phyloP scores from a whole-genome alignment of 345 rosid genomes.

The Eucalyptus dawsonii region DNA sequence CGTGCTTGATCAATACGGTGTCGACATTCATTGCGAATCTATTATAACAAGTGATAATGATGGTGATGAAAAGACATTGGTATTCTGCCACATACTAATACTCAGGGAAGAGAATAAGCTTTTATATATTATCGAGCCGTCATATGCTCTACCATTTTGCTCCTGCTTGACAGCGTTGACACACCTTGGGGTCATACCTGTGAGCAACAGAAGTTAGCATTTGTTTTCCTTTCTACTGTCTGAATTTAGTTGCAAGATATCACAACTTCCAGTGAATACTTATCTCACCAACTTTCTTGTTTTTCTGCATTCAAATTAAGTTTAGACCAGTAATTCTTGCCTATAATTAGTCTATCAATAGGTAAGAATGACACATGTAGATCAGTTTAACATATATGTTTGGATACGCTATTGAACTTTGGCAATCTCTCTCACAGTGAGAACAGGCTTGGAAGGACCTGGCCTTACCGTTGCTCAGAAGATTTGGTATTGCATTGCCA shows the following conservation, averaged over 20 bases:
- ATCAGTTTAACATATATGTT: neutral
- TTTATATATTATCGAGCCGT: neutral
- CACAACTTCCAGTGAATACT: neutral
- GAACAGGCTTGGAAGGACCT: constrained; percentile 96
- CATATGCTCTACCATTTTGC: neutral
- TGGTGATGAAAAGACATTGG: neutral
- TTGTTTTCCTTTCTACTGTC: neutral
- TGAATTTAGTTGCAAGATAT: neutral
- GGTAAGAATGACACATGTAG: neutral
- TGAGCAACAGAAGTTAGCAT: neutral
- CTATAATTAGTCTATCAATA: neutral
- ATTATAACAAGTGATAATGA: neutral
- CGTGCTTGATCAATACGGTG: neutral
- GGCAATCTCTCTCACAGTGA: constrained; percentile 20
- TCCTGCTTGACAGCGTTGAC: neutral
- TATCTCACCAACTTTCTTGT: neutral
- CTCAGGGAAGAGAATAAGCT: neutral
- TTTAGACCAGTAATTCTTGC: neutral
- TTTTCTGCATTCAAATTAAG: neutral
- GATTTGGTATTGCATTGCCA: constrained; percentile 80
- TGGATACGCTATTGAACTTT: neutral
- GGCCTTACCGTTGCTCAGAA: constrained; percentile 82
- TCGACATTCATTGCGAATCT: neutral
- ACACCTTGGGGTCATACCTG: neutral
- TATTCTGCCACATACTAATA: neutral